These are phyloP conservation scores for Monosporozyma siamensis DNA, from an alignment of 805 yeast species.

Conservation along the genomic window DNA sequence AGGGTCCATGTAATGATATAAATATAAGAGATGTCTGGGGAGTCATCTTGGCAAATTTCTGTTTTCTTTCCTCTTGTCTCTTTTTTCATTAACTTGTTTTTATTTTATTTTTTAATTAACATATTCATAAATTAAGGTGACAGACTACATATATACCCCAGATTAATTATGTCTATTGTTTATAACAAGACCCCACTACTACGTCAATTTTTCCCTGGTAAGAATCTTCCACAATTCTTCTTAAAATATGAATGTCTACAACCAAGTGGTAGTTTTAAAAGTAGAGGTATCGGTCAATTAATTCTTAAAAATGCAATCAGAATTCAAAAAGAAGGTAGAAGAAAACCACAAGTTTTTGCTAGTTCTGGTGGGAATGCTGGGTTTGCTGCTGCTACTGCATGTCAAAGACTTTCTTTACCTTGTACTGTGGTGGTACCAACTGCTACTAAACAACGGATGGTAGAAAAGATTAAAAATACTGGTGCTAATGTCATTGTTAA, in stretches of 20 bases:
- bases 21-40: too few species aligned
- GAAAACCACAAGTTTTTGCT: conserved; percentile 36
- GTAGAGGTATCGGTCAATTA: conserved; percentile 45
- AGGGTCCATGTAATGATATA: too few species aligned
- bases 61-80: too few species aligned
- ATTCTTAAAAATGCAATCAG: conserved; percentile 30
- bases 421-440: conserved; percentile 54
- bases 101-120: too few species aligned
- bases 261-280: conserved; percentile 50
- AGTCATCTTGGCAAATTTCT: too few species aligned
- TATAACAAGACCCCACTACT: conserved; percentile 20
- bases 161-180: conserved; percentile 12
- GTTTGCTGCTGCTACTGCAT: conserved; percentile 44
- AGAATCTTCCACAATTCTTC: conserved; percentile 28
- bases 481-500: conserved; percentile 44
- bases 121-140: too few species aligned
- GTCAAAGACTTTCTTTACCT: conserved; percentile 30
- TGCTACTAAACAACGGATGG: conserved; percentile 38
- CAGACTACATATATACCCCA: too few species aligned
- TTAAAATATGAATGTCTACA: conserved; percentile 45
- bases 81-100: too few species aligned
- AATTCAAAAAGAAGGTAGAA: conserved; percentile 21
- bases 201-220: conserved; percentile 13
- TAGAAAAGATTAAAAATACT: conserved; percentile 27
- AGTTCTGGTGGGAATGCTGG: conserved; percentile 43